Evolutionary conservation across 2,329 filamentous ascomycete genomes (phyloP).

Genomic region (Trichoderma brevicompactum): DNA sequence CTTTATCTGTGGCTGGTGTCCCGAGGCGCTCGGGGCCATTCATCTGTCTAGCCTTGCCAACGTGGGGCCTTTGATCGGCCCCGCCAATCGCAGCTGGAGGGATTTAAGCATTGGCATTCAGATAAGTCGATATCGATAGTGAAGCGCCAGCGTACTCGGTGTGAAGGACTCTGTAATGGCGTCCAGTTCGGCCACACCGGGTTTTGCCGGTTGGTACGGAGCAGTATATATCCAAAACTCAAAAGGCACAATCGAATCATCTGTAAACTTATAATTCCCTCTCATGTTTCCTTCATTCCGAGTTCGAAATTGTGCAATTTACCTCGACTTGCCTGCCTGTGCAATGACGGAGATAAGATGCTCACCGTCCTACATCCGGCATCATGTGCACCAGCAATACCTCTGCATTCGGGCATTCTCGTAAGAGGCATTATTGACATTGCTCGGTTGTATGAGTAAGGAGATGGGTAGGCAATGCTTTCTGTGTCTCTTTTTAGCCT

Average conservation of each 20-base stretch:
- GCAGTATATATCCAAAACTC: background rate
- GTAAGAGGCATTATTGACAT: background rate
- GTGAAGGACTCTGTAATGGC: background rate
- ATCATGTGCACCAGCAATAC: background rate
- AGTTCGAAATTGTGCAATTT: background rate
- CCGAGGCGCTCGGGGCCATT: constrained; percentile 20
- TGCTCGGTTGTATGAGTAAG: background rate
- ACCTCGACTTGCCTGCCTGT: background rate
- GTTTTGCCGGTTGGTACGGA: background rate
- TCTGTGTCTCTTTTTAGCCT: too few species aligned
- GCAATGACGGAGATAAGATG: background rate
- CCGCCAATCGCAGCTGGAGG: constrained; percentile 9
- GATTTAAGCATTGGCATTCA: constrained; percentile 5
- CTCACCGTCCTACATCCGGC: constrained; percentile 11
- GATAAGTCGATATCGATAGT: constrained; percentile 9
- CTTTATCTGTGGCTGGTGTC: constrained; percentile 24
- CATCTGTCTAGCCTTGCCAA: constrained; percentile 25
- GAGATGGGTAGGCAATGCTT: too few species aligned
- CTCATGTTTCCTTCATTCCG: background rate
- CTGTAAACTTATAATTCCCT: background rate
- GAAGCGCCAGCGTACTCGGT: background rate
- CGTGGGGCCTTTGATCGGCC: constrained; percentile 25
- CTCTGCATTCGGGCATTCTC: background rate
- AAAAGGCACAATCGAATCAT: background rate
- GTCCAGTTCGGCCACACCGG: background rate